These are phyloP conservation scores for Knoxdaviesia capensis DNA, from an alignment of 2,329 filamentous ascomycete genomes.

Conservation along the genomic window DNA sequence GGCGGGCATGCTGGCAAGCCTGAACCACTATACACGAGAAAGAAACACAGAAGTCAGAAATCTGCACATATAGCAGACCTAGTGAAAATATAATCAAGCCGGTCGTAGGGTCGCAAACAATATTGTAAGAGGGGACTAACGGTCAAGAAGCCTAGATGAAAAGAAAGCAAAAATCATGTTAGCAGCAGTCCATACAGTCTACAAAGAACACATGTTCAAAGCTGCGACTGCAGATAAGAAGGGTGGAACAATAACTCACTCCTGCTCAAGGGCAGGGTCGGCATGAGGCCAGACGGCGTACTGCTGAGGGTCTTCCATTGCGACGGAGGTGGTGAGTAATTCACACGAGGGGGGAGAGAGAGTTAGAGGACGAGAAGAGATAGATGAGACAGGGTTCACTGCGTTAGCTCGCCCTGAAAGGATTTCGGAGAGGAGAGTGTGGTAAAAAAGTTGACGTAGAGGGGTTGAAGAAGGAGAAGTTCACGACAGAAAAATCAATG, in stretches of 20 bases:
- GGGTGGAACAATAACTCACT: constrained; percentile 13
- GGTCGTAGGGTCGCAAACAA: constrained; percentile 44
- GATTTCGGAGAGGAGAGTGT: constrained; percentile 4
- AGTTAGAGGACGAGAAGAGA: constrained; percentile 7
- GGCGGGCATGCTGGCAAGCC: constrained; percentile 46
- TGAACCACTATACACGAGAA: constrained; percentile 26
- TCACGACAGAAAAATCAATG: not conserved
- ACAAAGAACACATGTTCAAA: too few species aligned
- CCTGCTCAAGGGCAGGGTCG: constrained; percentile 54
- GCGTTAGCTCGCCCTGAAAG: constrained; percentile 36
- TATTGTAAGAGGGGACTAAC: not conserved
- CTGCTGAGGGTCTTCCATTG: constrained; percentile 2
- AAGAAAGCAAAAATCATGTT: too few species aligned
- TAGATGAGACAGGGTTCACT: constrained; percentile 33
- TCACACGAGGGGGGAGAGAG: not conserved
- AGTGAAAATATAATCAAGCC: too few species aligned
- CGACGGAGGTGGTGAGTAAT: constrained; percentile 7
- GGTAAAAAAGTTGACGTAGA: constrained; percentile 5
- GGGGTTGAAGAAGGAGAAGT: constrained; percentile 2
- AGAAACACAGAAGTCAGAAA: too few species aligned
- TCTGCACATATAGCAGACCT: too few species aligned
- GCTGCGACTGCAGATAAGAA: too few species aligned
- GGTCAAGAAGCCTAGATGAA: not conserved
- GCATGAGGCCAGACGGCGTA: constrained; percentile 46
- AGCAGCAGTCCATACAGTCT: too few species aligned